phyloP scores from a whole-genome alignment of 495 filamentous ascomycete species.

The Entonaema liquescens region DNA sequence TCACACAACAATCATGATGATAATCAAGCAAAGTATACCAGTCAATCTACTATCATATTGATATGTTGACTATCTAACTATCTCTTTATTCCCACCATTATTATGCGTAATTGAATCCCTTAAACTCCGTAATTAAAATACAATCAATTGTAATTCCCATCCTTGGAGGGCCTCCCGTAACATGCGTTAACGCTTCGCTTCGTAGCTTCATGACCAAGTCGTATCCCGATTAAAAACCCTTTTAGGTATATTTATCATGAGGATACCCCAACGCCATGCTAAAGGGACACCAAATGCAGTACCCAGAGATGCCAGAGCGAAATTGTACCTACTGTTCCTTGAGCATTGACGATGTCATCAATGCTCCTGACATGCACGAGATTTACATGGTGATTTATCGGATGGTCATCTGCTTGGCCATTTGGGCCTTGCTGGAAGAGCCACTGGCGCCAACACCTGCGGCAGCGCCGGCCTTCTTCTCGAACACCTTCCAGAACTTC shows the following conservation, averaged over 20 bases:
- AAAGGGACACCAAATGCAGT: conserved; percentile 51
- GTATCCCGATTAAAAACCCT: conserved; percentile 34
- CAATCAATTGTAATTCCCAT: conserved; percentile 26
- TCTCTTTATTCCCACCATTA: conserved; percentile 3
- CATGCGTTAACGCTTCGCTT: conserved; percentile 30
- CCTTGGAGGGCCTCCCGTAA: conserved; percentile 23
- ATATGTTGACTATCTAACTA: conserved; percentile 32
- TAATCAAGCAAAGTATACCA: conserved; percentile 1
- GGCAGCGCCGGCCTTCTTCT: conserved; percentile 87
- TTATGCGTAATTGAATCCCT: conserved; percentile 10
- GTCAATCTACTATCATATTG: conserved; percentile 28
- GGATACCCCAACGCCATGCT: conserved; percentile 56
- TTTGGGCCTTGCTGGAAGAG: conserved; percentile 64
- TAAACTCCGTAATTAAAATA: conserved; percentile 25
- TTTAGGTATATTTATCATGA: conserved; percentile 31
- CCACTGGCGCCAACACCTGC: conserved; percentile 67
- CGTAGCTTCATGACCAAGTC: conserved; percentile 49
- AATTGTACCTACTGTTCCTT: conserved; percentile 58
- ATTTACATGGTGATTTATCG: conserved; percentile 63
- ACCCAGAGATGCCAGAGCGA: conserved; percentile 51
- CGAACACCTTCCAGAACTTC: conserved; percentile 99
- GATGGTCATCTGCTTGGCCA: conserved; percentile 97
- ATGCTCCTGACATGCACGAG: conserved; percentile 41
- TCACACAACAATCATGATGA: neutral
- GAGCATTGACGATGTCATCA: conserved; percentile 29